These are phyloP conservation scores for Phytophthora pseudosyringae DNA, from an alignment of 352 stramenopile species.

Conservation along the genomic window DNA sequence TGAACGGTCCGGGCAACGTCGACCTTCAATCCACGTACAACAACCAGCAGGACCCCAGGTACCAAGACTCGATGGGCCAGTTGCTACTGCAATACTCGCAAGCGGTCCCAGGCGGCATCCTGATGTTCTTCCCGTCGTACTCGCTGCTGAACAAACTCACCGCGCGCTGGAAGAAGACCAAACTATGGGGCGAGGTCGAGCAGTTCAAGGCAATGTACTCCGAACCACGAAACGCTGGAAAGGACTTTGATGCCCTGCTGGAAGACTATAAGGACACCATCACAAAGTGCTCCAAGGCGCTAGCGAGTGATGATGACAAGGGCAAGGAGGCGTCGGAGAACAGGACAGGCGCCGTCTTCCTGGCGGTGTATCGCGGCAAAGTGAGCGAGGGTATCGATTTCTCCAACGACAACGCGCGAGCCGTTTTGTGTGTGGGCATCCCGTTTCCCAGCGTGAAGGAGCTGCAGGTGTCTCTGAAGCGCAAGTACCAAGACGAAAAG, in stretches of 20 bases:
- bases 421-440: constrained; percentile 98
- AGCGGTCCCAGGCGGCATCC: constrained; percentile 74
- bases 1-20: constrained; percentile 69
- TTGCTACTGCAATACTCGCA: constrained; percentile 74
- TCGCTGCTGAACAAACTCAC: constrained; percentile 77
- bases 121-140: constrained; percentile 91
- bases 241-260: constrained; percentile 82
- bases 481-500: constrained; percentile 85
- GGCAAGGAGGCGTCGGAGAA: neutral
- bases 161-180: constrained; percentile 73
- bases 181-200: constrained; percentile 66
- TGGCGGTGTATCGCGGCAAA: constrained; percentile 99
- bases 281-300: neutral
- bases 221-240: constrained; percentile 76
- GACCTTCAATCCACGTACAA: constrained; percentile 81
- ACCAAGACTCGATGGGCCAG: constrained; percentile 85
- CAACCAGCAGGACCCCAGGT: constrained; percentile 82
- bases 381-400: constrained; percentile 99
- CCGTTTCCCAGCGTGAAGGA: constrained; percentile 98
- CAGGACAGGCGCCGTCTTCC: constrained; percentile 92
- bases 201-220: constrained; percentile 67
- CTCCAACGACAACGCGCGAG: constrained; percentile 95
- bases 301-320: neutral
- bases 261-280: constrained; percentile 73
- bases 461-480: constrained; percentile 84